phyloP scores from a whole-genome alignment of 805 yeast genomes.

The Yamadazyma akitaensis region DNA sequence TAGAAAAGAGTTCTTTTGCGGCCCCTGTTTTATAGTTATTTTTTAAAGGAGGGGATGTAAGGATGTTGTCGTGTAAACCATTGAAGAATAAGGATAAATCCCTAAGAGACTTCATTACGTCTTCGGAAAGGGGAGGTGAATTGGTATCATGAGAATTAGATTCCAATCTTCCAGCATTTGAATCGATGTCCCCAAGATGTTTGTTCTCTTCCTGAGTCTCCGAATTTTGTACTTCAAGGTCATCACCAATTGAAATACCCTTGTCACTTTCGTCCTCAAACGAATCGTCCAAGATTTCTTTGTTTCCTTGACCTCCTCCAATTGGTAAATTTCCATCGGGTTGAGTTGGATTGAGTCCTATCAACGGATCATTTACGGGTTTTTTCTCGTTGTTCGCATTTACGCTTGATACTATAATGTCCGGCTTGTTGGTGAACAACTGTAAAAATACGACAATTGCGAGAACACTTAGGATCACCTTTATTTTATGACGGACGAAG shows the following conservation, averaged over 20 bases:
- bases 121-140: too few relatives aligned
- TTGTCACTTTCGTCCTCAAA: too few relatives aligned
- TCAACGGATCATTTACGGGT: conserved; percentile 6
- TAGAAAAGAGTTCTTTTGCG: conserved; percentile 44
- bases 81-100: conserved; percentile 32
- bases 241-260: too few relatives aligned
- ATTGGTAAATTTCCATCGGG: background rate
- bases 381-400: conserved; percentile 1
- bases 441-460: conserved; percentile 4
- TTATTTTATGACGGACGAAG: background rate
- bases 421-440: background rate
- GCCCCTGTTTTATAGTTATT: conserved; percentile 37
- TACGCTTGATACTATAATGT: background rate
- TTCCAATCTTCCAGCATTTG: too few relatives aligned
- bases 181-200: too few relatives aligned
- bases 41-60: conserved; percentile 39
- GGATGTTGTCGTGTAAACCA: conserved; percentile 30
- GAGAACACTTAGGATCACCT: conserved; percentile 3
- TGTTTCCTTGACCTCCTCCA: background rate
- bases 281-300: too few relatives aligned
- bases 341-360: conserved; percentile 1
- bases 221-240: background rate
- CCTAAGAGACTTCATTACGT: conserved; percentile 5
- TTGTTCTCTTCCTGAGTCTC: too few relatives aligned
- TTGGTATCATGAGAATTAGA: too few relatives aligned